These are phyloP conservation scores for Coemansia erecta DNA, from an alignment of 192 early-diverging fungal genomes.

Conservation along the genomic window DNA sequence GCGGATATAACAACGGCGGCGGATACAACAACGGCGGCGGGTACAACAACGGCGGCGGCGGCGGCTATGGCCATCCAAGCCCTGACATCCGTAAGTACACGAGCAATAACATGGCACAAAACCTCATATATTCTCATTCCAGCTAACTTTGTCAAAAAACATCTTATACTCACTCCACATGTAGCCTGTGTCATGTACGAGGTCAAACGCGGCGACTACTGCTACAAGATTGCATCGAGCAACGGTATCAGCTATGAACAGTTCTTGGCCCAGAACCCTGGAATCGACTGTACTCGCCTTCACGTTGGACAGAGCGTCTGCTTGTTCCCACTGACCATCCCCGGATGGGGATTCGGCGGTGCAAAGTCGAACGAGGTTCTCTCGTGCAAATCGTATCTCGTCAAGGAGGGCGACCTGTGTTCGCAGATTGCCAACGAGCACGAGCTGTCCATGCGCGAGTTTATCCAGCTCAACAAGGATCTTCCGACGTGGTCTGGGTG, in stretches of 20 bases:
- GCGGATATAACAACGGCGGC: constrained; percentile 1
- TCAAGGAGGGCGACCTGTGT: constrained; percentile 41
- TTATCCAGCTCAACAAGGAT: constrained; percentile 17
- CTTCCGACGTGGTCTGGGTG: constrained; percentile 28
- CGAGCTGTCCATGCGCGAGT: constrained; percentile 16
- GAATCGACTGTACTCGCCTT: constrained; percentile 31
- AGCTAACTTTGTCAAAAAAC: background rate
- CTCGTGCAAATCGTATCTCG: constrained; percentile 24
- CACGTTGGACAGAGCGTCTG: constrained; percentile 34
- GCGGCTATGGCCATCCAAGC: background rate
- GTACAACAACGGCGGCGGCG: too few relatives aligned
- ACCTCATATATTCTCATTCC: too few relatives aligned
- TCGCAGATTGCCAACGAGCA: constrained; percentile 18
- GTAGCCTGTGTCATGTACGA: constrained; percentile 46
- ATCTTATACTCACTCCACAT: background rate
- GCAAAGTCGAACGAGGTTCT: background rate
- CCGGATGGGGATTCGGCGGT: constrained; percentile 7
- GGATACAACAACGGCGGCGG: background rate
- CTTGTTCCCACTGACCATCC: constrained; percentile 18
- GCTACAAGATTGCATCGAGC: constrained; percentile 40
- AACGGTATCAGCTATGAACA: constrained; percentile 42
- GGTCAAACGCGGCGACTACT: constrained; percentile 42
- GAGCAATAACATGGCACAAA: background rate
- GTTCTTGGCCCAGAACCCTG: constrained; percentile 41
- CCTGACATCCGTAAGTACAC: background rate